A percentile compares a stretch with the other conserved stretches of the same genome.
Conservation (phyloP, 495 filamentous ascomycete species). For the Aspergillus funiculosus region DNA sequence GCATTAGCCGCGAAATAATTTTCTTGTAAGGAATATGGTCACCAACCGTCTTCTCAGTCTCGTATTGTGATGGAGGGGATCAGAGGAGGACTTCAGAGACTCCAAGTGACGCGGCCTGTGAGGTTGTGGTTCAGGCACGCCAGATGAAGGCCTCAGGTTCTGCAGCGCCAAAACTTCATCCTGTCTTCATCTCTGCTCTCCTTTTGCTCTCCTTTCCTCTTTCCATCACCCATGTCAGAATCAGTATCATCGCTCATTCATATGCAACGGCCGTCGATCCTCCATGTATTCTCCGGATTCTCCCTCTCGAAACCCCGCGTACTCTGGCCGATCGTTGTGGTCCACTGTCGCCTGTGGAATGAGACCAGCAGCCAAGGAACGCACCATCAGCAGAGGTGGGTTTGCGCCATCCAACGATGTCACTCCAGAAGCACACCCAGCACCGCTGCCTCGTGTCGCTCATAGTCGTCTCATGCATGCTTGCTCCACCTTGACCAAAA, state of each 20-base stretch:
- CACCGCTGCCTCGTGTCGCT: constrained; percentile 4
- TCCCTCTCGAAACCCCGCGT: constrained; percentile 12
- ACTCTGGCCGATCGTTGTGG: constrained; percentile 15
- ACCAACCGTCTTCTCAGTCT: background rate
- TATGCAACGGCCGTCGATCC: constrained; percentile 5
- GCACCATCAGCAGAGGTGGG: constrained; percentile 8
- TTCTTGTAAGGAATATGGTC: background rate
- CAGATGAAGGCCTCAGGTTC: constrained; percentile 5
- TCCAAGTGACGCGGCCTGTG: constrained; percentile 6
- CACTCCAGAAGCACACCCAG: constrained; percentile 1
- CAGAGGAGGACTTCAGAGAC: background rate
- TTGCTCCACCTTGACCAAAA: constrained; percentile 3
- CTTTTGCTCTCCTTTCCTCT: background rate
- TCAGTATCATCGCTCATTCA: background rate
- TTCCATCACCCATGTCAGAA: too few species aligned
- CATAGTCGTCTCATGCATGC: constrained; percentile 4
- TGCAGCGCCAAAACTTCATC: background rate
- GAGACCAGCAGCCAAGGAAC: background rate
- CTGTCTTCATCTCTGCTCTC: background rate
- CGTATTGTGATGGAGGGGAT: background rate
- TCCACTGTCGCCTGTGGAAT: constrained; percentile 17
- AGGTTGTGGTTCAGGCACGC: constrained; percentile 4
- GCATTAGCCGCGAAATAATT: background rate
- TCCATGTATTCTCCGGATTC: constrained; percentile 15
- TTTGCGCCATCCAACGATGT: constrained; percentile 13